phyloP scores from a whole-genome alignment of 1,139 yeast genomes.

The Pichia inconspicua region DNA sequence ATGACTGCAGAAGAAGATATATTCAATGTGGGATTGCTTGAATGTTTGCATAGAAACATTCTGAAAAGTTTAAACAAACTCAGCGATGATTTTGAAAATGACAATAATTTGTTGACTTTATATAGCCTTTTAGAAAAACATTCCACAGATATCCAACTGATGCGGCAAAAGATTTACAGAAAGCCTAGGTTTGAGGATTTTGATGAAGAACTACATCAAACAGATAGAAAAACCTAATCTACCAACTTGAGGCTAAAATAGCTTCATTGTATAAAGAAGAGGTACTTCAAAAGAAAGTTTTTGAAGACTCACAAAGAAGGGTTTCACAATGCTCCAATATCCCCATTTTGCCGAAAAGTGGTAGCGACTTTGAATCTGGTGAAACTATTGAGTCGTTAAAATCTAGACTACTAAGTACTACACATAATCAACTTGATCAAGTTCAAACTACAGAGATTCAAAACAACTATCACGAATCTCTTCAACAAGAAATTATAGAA shows the following conservation, averaged over 20 bases:
- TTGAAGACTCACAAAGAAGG: not conserved
- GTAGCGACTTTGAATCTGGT: not conserved
- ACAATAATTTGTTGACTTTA: not conserved
- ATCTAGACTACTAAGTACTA: constrained; percentile 20
- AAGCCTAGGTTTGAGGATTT: not conserved
- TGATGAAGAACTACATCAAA: constrained; percentile 8
- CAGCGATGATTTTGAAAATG: not conserved
- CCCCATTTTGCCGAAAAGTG: not conserved
- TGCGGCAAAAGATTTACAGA: constrained; percentile 1
- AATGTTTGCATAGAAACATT: not conserved
- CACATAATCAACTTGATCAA: constrained; percentile 20
- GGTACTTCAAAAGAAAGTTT: constrained; percentile 3
- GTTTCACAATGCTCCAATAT: not conserved
- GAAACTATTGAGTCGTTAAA: constrained; percentile 23
- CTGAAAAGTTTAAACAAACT: not conserved
- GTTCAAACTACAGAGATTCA: constrained; percentile 18
- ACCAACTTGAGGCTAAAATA: constrained; percentile 15
- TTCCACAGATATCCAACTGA: constrained; percentile 1
- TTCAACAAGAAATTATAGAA: constrained; percentile 27
- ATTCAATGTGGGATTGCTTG: not conserved
- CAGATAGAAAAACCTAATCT: constrained; percentile 11
- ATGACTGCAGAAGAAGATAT: not conserved
- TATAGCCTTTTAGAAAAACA: constrained; percentile 1
- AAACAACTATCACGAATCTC: constrained; percentile 25
- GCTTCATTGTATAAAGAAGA: not conserved